Percentiles rank a stretch among this genome's conserved stretches.
Evolutionary conservation across 768 basidiomycete species (phyloP).

Genomic region (Mycena galericulata): DNA sequence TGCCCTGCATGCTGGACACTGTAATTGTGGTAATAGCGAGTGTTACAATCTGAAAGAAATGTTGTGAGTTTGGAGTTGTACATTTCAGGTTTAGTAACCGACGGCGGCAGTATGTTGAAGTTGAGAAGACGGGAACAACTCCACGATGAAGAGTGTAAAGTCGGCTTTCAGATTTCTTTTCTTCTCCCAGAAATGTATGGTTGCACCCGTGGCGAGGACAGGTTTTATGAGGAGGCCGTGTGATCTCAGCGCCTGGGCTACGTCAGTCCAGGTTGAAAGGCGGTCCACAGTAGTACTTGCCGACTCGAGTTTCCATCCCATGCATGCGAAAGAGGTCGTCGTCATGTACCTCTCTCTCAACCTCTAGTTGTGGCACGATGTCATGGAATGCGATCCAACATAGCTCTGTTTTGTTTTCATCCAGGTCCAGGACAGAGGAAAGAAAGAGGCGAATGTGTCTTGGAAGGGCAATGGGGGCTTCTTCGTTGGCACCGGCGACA

Average conservation of each 20-base stretch:
- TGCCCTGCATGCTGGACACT: background rate
- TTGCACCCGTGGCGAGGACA: background rate
- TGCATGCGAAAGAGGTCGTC: conserved; percentile 17
- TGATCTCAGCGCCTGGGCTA: background rate
- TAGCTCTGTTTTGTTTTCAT: background rate
- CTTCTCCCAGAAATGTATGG: background rate
- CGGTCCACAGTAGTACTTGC: background rate
- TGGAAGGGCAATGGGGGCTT: background rate
- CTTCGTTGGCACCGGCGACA: background rate
- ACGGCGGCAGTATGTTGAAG: conserved; percentile 8
- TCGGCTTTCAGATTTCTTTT: background rate
- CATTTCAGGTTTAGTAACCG: background rate
- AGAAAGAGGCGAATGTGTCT: background rate
- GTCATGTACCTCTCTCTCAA: background rate
- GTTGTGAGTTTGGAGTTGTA: background rate
- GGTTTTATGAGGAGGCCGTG: background rate
- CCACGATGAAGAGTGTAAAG: conserved; percentile 12
- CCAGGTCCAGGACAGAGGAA: background rate
- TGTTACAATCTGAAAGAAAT: conserved; percentile 2
- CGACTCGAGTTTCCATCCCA: background rate
- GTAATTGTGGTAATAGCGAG: conserved; percentile 20
- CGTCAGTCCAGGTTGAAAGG: background rate
- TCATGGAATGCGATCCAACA: conserved; percentile 13
- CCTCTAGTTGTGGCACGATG: no score
- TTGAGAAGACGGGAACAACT: conserved; percentile 13